These are phyloP conservation scores for Phytophthora rubi DNA, from an alignment of 352 stramenopile species.

Conservation along the genomic window DNA sequence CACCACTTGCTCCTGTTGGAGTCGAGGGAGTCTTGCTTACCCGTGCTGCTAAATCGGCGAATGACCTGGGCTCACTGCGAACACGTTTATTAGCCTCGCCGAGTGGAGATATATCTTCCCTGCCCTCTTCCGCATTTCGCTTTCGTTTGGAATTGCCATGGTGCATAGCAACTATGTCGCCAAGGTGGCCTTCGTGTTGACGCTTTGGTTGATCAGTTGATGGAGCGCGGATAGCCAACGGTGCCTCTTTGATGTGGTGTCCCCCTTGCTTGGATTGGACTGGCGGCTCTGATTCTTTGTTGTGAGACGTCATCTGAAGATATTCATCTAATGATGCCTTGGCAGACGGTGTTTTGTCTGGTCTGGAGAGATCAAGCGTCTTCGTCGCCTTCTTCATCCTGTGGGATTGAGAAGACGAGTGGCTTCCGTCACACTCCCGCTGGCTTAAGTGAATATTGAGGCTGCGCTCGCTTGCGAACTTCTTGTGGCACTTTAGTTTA, in stretches of 20 bases:
- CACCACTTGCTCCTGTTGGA: neutral
- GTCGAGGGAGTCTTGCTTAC: neutral
- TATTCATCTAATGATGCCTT: slow-evolving; percentile 9
- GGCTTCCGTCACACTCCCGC: neutral
- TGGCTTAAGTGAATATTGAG: neutral
- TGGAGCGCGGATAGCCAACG: neutral
- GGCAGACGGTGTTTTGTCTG: neutral
- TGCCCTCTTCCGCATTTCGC: neutral
- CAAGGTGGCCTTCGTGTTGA: neutral
- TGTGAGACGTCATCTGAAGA: neutral
- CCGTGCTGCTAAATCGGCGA: neutral
- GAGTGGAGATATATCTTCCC: slow-evolving; percentile 9
- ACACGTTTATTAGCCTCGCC: slow-evolving; percentile 10
- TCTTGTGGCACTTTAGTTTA: neutral
- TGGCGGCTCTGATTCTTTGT: neutral
- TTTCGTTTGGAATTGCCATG: slow-evolving; percentile 10
- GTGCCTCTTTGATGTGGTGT: neutral
- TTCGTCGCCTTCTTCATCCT: slow-evolving; percentile 3
- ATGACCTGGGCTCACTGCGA: slow-evolving; percentile 1
- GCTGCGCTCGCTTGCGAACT: neutral
- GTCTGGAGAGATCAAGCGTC: slow-evolving; percentile 5
- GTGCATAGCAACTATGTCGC: neutral
- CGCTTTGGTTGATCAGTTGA: neutral
- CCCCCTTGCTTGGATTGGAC: neutral
- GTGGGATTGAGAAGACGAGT: neutral